Conservation (phyloP, 2,329 filamentous ascomycete genomes). For the Paracoccidioides lutzii region DNA sequence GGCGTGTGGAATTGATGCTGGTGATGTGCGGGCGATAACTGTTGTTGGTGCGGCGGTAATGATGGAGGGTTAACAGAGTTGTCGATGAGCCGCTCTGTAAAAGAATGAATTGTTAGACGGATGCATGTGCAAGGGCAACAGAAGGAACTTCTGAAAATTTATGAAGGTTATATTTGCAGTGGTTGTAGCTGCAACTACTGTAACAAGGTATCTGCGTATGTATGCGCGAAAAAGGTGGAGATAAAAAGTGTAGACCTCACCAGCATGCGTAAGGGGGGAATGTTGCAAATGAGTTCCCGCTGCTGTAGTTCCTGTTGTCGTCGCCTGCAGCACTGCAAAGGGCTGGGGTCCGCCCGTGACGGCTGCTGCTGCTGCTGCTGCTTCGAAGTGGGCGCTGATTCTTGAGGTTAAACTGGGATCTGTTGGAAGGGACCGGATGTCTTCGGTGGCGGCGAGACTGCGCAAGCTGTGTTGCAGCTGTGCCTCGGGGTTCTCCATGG, state of each 20-base stretch:
- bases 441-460: neutral
- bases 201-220: too few relatives aligned
- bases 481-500: conserved; percentile 1
- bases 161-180: too few relatives aligned
- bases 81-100: neutral
- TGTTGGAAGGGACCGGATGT: neutral
- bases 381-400: neutral
- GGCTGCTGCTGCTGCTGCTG: neutral
- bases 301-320: neutral
- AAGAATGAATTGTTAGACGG: neutral
- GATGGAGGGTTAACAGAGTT: neutral
- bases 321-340: neutral
- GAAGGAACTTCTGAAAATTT: too few relatives aligned
- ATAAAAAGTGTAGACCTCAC: neutral
- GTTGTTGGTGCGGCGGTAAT: neutral
- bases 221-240: too few relatives aligned
- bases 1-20: conserved; percentile 2
- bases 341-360: neutral
- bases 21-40: conserved; percentile 9
- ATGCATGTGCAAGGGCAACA: neutral
- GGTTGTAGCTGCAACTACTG: too few relatives aligned
- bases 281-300: neutral
- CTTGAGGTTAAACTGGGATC: neutral
- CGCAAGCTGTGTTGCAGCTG: neutral
- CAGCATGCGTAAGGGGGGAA: neutral